phyloP scores from a whole-genome alignment of 768 basidiomycete species.

The Clathrus columnatus region DNA sequence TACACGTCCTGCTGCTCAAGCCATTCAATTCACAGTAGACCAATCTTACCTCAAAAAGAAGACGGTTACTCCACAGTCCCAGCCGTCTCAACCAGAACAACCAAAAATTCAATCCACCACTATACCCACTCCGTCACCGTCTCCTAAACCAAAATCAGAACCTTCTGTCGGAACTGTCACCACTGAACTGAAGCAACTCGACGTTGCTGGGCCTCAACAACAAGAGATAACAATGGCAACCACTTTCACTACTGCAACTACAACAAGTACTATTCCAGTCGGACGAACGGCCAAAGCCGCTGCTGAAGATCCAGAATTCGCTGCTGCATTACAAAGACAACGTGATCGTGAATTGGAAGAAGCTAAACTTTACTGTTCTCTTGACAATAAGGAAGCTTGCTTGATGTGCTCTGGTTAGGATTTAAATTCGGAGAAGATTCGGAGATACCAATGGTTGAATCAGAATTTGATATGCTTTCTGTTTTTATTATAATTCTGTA shows the following conservation, averaged over 20 bases:
- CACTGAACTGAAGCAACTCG: conserved; percentile 1
- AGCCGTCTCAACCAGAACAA: neutral
- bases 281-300: conserved; percentile 44
- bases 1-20: conserved; percentile 88
- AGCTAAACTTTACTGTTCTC: conserved; percentile 71
- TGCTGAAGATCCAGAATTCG: conserved; percentile 62
- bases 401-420: conserved; percentile 66
- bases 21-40: conserved; percentile 97
- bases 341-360: conserved; percentile 70
- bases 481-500: neutral
- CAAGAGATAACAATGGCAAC: neutral
- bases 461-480: neutral
- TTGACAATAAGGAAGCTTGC: conserved; percentile 93
- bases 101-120: neutral
- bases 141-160: conserved; percentile 4
- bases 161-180: conserved; percentile 1
- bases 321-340: conserved; percentile 64
- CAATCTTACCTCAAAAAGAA: conserved; percentile 55
- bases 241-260: conserved; percentile 5
- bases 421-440: no score
- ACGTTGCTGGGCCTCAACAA: neutral
- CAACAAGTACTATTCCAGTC: conserved; percentile 27
- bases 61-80: conserved; percentile 38
- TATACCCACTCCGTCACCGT: conserved; percentile 5
- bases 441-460: no score